Percentiles rank a stretch among this genome's conserved stretches.
These are phyloP conservation scores for Toxoplasma gondii DNA, from an alignment of 169 alveolate species.

Conservation along the genomic window DNA sequence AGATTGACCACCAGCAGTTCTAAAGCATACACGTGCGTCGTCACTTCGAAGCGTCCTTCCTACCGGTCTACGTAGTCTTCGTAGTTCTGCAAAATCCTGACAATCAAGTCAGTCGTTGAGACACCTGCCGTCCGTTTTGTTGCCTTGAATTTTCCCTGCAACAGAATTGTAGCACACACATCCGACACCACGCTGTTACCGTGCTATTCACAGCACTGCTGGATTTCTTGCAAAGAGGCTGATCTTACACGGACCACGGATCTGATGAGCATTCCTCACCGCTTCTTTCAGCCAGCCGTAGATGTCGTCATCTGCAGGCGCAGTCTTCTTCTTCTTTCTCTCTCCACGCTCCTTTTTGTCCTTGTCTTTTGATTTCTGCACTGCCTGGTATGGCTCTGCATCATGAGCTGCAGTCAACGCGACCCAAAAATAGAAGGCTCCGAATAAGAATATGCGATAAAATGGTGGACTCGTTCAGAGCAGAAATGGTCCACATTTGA, in stretches of 20 bases:
- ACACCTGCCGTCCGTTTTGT: constrained; percentile 95
- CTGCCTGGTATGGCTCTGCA: constrained; percentile 92
- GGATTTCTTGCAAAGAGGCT: too few relatives aligned
- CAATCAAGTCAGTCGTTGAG: constrained; percentile 96
- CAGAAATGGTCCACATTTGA: too few relatives aligned
- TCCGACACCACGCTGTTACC: too few relatives aligned
- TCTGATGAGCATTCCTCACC: not conserved
- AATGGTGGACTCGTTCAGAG: too few relatives aligned
- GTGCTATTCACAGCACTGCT: too few relatives aligned
- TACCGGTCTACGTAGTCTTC: constrained; percentile 92
- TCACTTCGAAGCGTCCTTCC: not conserved
- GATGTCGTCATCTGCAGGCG: constrained; percentile 82
- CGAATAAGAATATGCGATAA: too few relatives aligned
- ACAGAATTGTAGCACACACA: not conserved
- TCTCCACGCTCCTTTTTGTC: constrained; percentile 67
- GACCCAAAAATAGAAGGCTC: not conserved
- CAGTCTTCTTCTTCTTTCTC: constrained; percentile 69
- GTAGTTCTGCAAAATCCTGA: constrained; percentile 93
- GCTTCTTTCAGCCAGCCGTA: constrained; percentile 91
- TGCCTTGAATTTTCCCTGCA: constrained; percentile 89
- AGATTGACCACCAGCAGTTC: not conserved
- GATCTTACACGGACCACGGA: not conserved
- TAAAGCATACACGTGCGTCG: not conserved
- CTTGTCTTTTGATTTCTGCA: constrained; percentile 60
- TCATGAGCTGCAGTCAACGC: constrained; percentile 88